Percentiles rank a stretch among this genome's conserved stretches.
phyloP scores from a whole-genome alignment of 352 stramenopile genomes.

The Phytophthora pistaciae region DNA sequence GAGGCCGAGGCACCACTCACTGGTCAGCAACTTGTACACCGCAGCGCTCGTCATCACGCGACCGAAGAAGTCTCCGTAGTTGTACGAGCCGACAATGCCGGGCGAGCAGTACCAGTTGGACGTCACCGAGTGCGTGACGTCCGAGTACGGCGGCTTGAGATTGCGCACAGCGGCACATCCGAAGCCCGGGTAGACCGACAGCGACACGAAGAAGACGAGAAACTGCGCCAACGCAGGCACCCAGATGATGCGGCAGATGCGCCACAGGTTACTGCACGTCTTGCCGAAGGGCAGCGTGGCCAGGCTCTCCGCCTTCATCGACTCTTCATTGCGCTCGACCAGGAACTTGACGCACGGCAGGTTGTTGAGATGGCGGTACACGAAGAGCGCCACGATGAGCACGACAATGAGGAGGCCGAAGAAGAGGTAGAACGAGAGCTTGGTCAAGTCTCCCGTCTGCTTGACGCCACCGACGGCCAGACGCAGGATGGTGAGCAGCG shows the following conservation, averaged over 20 bases:
- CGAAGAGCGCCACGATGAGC: slow-evolving; percentile 40
- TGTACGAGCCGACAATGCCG: slow-evolving; percentile 58
- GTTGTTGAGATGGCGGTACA: slow-evolving; percentile 43
- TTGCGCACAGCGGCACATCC: slow-evolving; percentile 34
- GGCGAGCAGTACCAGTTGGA: slow-evolving; percentile 50
- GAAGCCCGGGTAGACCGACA: slow-evolving; percentile 26
- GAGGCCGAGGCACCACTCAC: slow-evolving; percentile 40
- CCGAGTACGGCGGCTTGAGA: slow-evolving; percentile 25
- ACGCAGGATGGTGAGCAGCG: slow-evolving; percentile 50
- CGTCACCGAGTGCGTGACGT: slow-evolving; percentile 8
- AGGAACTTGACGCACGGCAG: slow-evolving; percentile 56
- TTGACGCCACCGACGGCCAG: slow-evolving; percentile 46
- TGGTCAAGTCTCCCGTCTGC: slow-evolving; percentile 31
- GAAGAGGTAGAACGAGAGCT: slow-evolving; percentile 60
- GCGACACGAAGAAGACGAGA: slow-evolving; percentile 53
- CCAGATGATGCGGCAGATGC: slow-evolving; percentile 56
- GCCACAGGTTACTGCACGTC: slow-evolving; percentile 43
- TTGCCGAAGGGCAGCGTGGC: slow-evolving; percentile 31
- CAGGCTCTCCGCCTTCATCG: slow-evolving; percentile 36
- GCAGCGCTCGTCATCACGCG: slow-evolving; percentile 46
- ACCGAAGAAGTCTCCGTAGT: slow-evolving; percentile 61
- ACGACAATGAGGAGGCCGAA: slow-evolving; percentile 55
- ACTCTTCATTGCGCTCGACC: slow-evolving; percentile 49
- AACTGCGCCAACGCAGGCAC: slow-evolving; percentile 46
- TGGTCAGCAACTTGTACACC: slow-evolving; percentile 55